A percentile compares a stretch with the other conserved stretches of the same genome.
Conservation (phyloP, 305 asterid genomes). For the Fraxinus albicans region DNA sequence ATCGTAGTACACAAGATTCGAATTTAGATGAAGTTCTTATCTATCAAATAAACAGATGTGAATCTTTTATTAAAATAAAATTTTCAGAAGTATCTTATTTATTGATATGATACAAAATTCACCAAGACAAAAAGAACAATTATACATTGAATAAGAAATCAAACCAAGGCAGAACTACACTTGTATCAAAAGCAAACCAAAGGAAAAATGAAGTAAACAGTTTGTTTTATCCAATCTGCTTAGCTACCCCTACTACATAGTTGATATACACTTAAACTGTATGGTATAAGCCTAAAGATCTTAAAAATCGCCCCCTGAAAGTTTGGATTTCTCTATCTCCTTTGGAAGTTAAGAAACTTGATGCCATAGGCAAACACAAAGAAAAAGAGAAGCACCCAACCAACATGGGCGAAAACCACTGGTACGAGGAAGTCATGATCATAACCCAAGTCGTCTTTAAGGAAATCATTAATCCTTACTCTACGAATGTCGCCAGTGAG, state of each 20-base stretch:
- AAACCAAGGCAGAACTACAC: background rate
- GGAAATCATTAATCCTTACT: constrained; percentile 37
- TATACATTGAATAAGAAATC: background rate
- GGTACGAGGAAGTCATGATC: constrained; percentile 61
- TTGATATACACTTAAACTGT: background rate
- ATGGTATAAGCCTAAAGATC: background rate
- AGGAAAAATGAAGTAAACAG: background rate
- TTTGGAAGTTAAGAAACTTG: constrained; percentile 81
- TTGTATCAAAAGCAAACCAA: background rate
- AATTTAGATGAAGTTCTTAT: background rate
- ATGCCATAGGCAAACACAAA: constrained; percentile 77
- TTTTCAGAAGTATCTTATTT: background rate
- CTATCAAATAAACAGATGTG: background rate
- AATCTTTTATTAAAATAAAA: background rate
- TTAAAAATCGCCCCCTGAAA: background rate
- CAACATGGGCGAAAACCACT: constrained; percentile 71
- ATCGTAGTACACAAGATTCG: background rate
- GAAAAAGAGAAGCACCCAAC: constrained; percentile 82
- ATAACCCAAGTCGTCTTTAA: constrained; percentile 53
- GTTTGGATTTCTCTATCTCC: constrained; percentile 36
- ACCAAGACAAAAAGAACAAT: background rate
- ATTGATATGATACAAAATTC: background rate
- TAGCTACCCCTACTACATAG: background rate
- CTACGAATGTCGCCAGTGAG: constrained; percentile 25
- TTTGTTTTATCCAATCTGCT: background rate